Conservation (phyloP, 176 grass and related monocot species). For the Neostapfia colusana region DNA sequence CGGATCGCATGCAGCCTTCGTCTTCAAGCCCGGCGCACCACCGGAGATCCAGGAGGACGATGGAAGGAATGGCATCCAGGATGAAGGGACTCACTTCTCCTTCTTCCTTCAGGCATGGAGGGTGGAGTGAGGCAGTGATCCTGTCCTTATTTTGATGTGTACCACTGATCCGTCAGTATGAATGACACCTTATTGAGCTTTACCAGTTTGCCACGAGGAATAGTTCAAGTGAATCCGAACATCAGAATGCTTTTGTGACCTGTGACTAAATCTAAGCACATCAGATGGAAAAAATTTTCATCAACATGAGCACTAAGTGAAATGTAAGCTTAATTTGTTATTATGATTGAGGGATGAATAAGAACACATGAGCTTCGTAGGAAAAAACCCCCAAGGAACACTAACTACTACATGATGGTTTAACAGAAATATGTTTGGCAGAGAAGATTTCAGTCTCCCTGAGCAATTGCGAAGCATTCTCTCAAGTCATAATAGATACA, state of each 20-base stretch:
- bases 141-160: neutral
- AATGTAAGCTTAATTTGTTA: neutral
- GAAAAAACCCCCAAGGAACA: too few species aligned
- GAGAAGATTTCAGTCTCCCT: neutral
- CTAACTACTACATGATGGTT: neutral
- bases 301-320: neutral
- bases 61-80: constrained; percentile 12
- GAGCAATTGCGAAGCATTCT: neutral
- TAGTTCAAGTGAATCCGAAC: neutral
- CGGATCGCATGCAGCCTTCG: constrained; percentile 54
- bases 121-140: constrained; percentile 59
- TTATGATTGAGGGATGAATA: too few species aligned
- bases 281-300: neutral
- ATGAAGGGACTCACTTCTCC: constrained; percentile 59
- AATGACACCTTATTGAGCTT: constrained; percentile 3
- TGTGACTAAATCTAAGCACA: constrained; percentile 5
- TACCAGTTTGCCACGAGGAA: neutral
- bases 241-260: neutral
- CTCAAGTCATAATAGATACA: constrained; percentile 3
- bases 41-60: constrained; percentile 7
- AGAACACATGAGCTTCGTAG: too few species aligned
- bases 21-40: constrained; percentile 63
- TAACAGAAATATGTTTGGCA: neutral
- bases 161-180: neutral
- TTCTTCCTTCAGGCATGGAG: constrained; percentile 92